Evolutionary conservation across 2,329 filamentous ascomycete genomes (phyloP), one percentile per base, ranked within the genome.

Genomic region (Stachybotrys echinatus): DNA sequence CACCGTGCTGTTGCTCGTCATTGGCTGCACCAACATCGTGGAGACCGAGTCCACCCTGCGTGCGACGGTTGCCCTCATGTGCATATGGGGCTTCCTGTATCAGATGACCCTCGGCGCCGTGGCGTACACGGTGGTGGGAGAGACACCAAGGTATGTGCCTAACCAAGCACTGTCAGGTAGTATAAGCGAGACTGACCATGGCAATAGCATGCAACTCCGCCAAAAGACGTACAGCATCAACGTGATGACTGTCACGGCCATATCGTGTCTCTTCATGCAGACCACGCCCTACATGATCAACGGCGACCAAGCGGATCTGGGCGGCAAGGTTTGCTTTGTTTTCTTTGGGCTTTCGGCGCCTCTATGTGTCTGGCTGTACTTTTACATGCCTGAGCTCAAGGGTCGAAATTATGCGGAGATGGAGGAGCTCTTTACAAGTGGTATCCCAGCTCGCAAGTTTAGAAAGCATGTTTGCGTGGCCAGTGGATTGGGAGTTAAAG

Each of bases 371-470:
- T 70, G 63, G 53, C 38, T 71, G 12, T 61, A 61, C 57, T 64
- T 64, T 47, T 65, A 55, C 45, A 59, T 70, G 64, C 74, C 74
- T 6, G 64, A 67, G 52, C 62, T 62, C 8, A 57, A 59, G 37
- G 55, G 57, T 12, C 56, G n/a, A n/a, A n/a, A n/a, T n/a, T n/a
- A n/a, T n/a, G n/a, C n/a, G n/a, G n/a, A n/a, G n/a, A n/a, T n/a
- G n/a, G n/a, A n/a, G n/a, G n/a, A n/a, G n/a, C n/a, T n/a, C n/a
- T n/a, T n/a, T n/a, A n/a, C n/a, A n/a, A n/a, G n/a, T n/a, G n/a
- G n/a, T n/a, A n/a, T n/a, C n/a, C n/a, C n/a, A n/a, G n/a, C n/a
- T n/a, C n/a, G n/a, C n/a, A n/a, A n/a, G n/a, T n/a, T n/a, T n/a
- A n/a, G n/a, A n/a, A n/a, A n/a, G n/a, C n/a, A n/a, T n/a, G n/a